Evolutionary conservation across 1,284 basidiomycete species (phyloP).

Genomic region (Neolentinus lepideus): DNA sequence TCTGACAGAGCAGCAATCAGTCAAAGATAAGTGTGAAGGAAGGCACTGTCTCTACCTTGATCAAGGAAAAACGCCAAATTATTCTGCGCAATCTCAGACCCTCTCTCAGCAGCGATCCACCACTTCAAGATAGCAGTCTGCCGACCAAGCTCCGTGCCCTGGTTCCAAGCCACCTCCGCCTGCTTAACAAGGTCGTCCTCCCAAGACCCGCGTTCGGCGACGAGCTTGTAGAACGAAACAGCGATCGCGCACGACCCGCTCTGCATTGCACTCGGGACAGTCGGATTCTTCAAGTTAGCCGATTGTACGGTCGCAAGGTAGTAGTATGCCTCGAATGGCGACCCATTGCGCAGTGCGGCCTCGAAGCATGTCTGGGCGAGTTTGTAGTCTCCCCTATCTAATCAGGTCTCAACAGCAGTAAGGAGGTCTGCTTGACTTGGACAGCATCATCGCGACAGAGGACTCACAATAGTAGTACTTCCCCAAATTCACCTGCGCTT

Average conservation of each 20-base stretch:
- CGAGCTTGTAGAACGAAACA: conserved; percentile 86
- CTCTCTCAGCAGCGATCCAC: conserved; percentile 92
- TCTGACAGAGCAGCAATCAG: conserved; percentile 35
- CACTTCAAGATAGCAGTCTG: conserved; percentile 83
- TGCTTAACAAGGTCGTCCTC: conserved; percentile 78
- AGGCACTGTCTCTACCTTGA: conserved; percentile 49
- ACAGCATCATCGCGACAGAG: not conserved
- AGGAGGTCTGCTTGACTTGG: not conserved
- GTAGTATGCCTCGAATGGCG: conserved; percentile 89
- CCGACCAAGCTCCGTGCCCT: conserved; percentile 59
- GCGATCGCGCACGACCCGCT: conserved; percentile 77
- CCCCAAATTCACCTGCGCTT: conserved; percentile 87
- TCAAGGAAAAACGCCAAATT: conserved; percentile 93
- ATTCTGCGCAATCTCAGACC: conserved; percentile 91
- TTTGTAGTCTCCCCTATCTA: conserved; percentile 58
- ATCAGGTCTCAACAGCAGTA: not conserved
- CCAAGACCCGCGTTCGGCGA: conserved; percentile 87
- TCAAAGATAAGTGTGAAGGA: not conserved
- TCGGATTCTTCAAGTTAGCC: conserved; percentile 14
- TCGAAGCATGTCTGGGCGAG: conserved; percentile 73
- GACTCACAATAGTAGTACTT: conserved; percentile 75
- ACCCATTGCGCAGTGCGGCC: conserved; percentile 75
- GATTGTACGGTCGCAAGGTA: conserved; percentile 81
- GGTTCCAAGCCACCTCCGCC: conserved; percentile 76
- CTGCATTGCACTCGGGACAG: conserved; percentile 37